Evolutionary conservation across 139 green algal genomes (phyloP).

Genomic region (Closterium sp.): DNA sequence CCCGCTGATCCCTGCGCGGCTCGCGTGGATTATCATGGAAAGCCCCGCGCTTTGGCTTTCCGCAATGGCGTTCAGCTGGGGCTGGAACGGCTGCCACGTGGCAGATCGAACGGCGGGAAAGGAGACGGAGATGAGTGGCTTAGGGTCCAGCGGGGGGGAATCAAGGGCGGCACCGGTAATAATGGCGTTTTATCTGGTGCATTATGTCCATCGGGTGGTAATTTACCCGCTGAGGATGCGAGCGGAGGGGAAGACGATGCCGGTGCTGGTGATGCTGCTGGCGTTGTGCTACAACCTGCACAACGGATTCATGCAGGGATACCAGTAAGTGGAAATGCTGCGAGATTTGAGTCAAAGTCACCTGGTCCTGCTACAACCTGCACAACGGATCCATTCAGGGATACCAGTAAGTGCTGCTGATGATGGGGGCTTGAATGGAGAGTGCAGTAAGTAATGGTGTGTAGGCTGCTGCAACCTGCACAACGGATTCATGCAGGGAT

Average conservation of each 20-base stretch:
- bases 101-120: background rate
- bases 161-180: background rate
- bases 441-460: background rate
- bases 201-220: constrained; percentile 10
- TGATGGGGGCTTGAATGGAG: background rate
- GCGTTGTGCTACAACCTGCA: constrained; percentile 15
- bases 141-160: background rate
- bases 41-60: constrained; percentile 12
- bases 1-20: background rate
- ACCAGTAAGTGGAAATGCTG: background rate
- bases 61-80: background rate
- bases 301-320: constrained; percentile 28
- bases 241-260: constrained; percentile 5
- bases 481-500: no score
- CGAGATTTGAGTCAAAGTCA: no score
- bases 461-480: no score
- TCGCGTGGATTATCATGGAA: constrained; percentile 27
- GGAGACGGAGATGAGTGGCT: no score
- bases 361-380: no score
- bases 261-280: constrained; percentile 5
- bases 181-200: background rate
- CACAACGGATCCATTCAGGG: no score
- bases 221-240: constrained; percentile 25
- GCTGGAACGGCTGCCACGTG: background rate
- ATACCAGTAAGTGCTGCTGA: background rate